Evolutionary conservation across 345 rosid species (phyloP).

Genomic region (Tarenaya hassleriana): DNA sequence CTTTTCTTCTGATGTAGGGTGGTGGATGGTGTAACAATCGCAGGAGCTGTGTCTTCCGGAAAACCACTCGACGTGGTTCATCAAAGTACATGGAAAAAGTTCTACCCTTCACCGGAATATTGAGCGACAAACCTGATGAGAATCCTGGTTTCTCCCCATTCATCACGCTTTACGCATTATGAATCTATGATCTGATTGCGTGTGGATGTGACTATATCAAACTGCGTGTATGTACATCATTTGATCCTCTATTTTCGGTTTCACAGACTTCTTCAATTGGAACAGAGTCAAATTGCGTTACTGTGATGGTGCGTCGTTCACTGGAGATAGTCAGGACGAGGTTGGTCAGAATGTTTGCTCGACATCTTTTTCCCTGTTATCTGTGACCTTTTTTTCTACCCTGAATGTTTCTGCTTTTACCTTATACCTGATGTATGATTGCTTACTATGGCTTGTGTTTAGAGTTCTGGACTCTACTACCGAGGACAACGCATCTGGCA

Average conservation of each 20-base stretch:
- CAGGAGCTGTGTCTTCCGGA: conserved; percentile 56
- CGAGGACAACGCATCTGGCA: conserved; percentile 85
- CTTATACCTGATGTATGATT: neutral
- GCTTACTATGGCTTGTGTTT: conserved; percentile 1
- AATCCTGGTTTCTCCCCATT: conserved; percentile 56
- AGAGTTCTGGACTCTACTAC: conserved; percentile 52
- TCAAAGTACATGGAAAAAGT: conserved; percentile 67
- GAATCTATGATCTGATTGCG: neutral
- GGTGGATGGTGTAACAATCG: conserved; percentile 85
- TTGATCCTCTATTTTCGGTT: neutral
- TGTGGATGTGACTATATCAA: neutral
- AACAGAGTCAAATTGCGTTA: conserved; percentile 82
- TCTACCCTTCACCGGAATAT: conserved; percentile 63
- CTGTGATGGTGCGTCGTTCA: conserved; percentile 92
- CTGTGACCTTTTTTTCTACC: too few species aligned
- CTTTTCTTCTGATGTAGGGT: conserved; percentile 44
- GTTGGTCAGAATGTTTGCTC: conserved; percentile 27
- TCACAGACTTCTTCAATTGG: conserved; percentile 89
- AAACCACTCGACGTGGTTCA: conserved; percentile 79
- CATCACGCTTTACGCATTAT: neutral
- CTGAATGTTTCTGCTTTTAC: neutral
- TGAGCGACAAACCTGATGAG: conserved; percentile 66
- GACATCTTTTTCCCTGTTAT: too few species aligned
- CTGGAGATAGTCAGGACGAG: conserved; percentile 63
- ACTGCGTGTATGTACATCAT: neutral